phyloP scores from a whole-genome alignment of 176 grass and related monocot species.

The Neostapfia colusana region DNA sequence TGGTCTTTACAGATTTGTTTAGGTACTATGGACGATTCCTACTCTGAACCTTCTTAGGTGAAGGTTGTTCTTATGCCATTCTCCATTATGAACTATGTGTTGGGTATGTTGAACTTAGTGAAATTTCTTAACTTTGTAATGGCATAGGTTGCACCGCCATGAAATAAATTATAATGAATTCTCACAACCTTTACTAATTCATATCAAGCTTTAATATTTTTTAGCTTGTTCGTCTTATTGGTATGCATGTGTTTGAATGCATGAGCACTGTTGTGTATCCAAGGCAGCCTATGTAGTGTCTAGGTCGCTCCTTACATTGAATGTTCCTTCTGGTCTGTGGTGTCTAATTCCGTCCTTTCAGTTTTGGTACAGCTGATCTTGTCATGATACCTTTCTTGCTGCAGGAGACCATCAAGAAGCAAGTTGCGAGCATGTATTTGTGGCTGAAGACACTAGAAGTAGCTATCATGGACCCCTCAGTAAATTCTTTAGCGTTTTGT shows the following conservation, averaged over 20 bases:
- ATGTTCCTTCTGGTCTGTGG: not conserved
- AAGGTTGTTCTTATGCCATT: slow-evolving; percentile 21
- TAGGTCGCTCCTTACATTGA: slow-evolving; percentile 2
- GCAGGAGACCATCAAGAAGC: slow-evolving; percentile 95
- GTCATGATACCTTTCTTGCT: slow-evolving; percentile 23
- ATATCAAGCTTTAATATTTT: too few species aligned
- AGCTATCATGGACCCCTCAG: slow-evolving; percentile 78
- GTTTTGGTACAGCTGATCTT: slow-evolving; percentile 36
- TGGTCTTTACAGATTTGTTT: slow-evolving; percentile 87
- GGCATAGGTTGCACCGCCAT: not conserved
- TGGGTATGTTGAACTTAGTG: slow-evolving; percentile 16
- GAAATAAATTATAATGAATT: slow-evolving; percentile 15
- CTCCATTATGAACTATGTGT: slow-evolving; percentile 24
- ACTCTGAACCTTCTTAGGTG: slow-evolving; percentile 17
- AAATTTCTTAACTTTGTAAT: not conserved
- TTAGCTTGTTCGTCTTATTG: not conserved
- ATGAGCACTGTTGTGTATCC: slow-evolving; percentile 8
- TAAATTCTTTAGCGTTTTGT: slow-evolving; percentile 42
- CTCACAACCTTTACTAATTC: not conserved
- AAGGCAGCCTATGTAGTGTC: not conserved
- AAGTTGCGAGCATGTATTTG: slow-evolving; percentile 91
- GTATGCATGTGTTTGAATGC: slow-evolving; percentile 8
- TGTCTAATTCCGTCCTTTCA: slow-evolving; percentile 10
- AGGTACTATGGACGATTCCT: slow-evolving; percentile 44
- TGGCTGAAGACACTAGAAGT: slow-evolving; percentile 95